Percentiles rank a stretch among this genome's conserved stretches.
These are phyloP conservation scores for Pseudopyrenochaeta lycopersici DNA, from an alignment of 2,329 filamentous ascomycete species.

Conservation along the genomic window DNA sequence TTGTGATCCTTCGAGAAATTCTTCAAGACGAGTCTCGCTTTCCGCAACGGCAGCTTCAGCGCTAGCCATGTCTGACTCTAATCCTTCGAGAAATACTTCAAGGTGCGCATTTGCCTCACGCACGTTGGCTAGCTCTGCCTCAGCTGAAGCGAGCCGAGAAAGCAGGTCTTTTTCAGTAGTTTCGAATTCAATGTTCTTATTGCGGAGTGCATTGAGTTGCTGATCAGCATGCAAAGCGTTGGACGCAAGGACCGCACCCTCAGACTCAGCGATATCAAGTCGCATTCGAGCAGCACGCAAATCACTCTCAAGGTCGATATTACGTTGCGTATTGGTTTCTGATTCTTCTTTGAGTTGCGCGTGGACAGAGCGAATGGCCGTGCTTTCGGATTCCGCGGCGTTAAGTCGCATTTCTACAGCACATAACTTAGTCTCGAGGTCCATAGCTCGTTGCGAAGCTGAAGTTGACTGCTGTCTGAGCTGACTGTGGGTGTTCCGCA, in stretches of 20 bases:
- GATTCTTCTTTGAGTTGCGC: slow-evolving; percentile 8
- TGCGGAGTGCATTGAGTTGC: slow-evolving; percentile 36
- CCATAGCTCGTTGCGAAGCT: slow-evolving; percentile 8
- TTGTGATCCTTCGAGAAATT: slow-evolving; percentile 39
- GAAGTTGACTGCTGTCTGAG: slow-evolving; percentile 7
- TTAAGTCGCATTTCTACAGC: slow-evolving; percentile 31
- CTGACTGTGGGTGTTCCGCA: slow-evolving; percentile 9
- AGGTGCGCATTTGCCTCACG: slow-evolving; percentile 41
- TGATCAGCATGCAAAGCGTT: slow-evolving; percentile 35
- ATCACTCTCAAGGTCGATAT: slow-evolving; percentile 25
- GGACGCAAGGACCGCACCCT: slow-evolving; percentile 24
- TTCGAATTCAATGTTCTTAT: slow-evolving; percentile 36
- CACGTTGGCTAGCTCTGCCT: slow-evolving; percentile 41
- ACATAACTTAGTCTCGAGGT: slow-evolving; percentile 28
- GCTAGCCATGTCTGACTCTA: slow-evolving; percentile 39
- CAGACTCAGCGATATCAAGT: slow-evolving; percentile 33
- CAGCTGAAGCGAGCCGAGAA: slow-evolving; percentile 37
- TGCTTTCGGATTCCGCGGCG: slow-evolving; percentile 30
- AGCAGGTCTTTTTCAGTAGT: slow-evolving; percentile 40
- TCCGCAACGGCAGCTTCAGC: slow-evolving; percentile 43
- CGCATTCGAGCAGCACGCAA: slow-evolving; percentile 28
- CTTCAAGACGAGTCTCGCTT: slow-evolving; percentile 38
- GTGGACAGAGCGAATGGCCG: not conserved
- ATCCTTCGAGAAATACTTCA: slow-evolving; percentile 42
- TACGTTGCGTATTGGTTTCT: slow-evolving; percentile 5